A percentile compares a stretch with the other conserved stretches of the same genome.
phyloP scores from a whole-genome alignment of 768 basidiomycete genomes.

The Dioszegia crocea region DNA sequence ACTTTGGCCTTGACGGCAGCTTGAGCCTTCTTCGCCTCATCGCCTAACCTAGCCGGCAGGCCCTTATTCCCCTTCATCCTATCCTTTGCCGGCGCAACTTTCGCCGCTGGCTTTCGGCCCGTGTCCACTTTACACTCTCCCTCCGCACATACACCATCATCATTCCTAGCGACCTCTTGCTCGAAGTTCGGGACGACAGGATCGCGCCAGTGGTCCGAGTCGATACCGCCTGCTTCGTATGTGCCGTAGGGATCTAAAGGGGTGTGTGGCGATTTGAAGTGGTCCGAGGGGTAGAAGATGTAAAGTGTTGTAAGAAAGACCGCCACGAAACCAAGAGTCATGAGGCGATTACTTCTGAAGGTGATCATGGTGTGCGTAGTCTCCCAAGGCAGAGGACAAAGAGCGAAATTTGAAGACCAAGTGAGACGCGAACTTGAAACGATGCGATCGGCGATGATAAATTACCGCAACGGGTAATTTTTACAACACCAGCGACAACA shows the following conservation, averaged over 20 bases:
- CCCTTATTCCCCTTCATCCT: not conserved
- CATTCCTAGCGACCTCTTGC: constrained; percentile 14
- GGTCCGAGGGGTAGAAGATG: constrained; percentile 33
- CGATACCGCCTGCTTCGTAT: constrained; percentile 42
- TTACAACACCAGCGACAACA: not conserved
- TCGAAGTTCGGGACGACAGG: constrained; percentile 26
- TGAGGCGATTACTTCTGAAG: constrained; percentile 9
- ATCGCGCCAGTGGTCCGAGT: constrained; percentile 28
- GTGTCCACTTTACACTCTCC: not conserved
- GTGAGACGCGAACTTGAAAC: too few species aligned
- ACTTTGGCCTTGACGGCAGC: not conserved
- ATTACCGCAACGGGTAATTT: not conserved
- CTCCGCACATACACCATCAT: constrained; percentile 15
- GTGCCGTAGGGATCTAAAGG: constrained; percentile 4
- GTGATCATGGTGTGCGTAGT: not conserved
- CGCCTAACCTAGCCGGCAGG: not conserved
- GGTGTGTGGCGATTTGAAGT: constrained; percentile 2
- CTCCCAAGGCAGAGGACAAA: not conserved
- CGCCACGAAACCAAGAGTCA: constrained; percentile 24
- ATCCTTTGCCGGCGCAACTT: not conserved
- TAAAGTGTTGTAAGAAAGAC: constrained; percentile 36
- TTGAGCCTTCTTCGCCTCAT: not conserved
- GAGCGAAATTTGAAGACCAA: too few species aligned
- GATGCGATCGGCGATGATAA: too few species aligned
- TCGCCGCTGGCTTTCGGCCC: not conserved